Conservation (phyloP, 805 yeast genomes). For the Lachancea cidri region DNA sequence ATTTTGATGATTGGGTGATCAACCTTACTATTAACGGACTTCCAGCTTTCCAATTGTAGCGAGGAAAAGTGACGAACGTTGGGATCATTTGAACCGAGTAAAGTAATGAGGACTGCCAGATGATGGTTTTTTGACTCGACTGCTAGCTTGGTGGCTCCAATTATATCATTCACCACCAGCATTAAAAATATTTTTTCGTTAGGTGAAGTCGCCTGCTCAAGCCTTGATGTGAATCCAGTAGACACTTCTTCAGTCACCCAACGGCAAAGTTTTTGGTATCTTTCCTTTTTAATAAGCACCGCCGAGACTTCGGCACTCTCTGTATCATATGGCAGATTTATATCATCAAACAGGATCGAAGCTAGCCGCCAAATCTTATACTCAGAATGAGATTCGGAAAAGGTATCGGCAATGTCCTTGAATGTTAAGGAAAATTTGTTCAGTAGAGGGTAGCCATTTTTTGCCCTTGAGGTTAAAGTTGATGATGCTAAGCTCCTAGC, state of each 20-base stretch:
- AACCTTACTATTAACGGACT: slow-evolving; percentile 34
- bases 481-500: slow-evolving; percentile 23
- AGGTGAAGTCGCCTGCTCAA: slow-evolving; percentile 33
- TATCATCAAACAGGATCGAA: slow-evolving; percentile 55
- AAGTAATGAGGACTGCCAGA: slow-evolving; percentile 61
- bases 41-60: slow-evolving; percentile 66
- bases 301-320: slow-evolving; percentile 19
- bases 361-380: slow-evolving; percentile 49
- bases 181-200: slow-evolving; percentile 48
- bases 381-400: slow-evolving; percentile 15
- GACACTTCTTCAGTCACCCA: slow-evolving; percentile 53
- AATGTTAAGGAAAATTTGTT: slow-evolving; percentile 33
- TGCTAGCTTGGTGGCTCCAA: slow-evolving; percentile 59
- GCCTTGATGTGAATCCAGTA: slow-evolving; percentile 31
- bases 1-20: slow-evolving; percentile 54
- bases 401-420: slow-evolving; percentile 18
- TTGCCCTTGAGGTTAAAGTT: slow-evolving; percentile 21
- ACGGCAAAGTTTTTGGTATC: slow-evolving; percentile 42
- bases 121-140: slow-evolving; percentile 59
- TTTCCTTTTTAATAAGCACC: slow-evolving; percentile 30
- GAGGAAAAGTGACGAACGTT: slow-evolving; percentile 51
- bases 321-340: slow-evolving; percentile 17
- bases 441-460: slow-evolving; percentile 37
- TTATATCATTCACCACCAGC: slow-evolving; percentile 51
- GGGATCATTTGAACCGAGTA: slow-evolving; percentile 66